Percentiles rank a stretch among this genome's conserved stretches.
phyloP scores from a whole-genome alignment of 441 rosid genomes.

The Adansonia madagascariensis region DNA sequence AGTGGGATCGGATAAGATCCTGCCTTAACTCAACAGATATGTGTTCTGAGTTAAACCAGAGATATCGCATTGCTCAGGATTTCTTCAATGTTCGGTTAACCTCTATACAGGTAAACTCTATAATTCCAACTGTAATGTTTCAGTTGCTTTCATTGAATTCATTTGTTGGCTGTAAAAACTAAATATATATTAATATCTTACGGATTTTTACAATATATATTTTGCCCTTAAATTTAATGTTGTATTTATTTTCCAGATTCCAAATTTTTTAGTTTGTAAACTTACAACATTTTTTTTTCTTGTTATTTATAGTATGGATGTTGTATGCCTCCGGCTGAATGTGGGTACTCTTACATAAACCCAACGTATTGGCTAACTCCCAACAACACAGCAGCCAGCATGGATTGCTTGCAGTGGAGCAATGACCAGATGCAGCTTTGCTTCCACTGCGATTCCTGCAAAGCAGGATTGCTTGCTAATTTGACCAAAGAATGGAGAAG shows the following conservation, averaged over 20 bases:
- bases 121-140: neutral
- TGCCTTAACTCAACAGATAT: conserved; percentile 66
- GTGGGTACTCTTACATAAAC: conserved; percentile 88
- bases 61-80: conserved; percentile 73
- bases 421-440: conserved; percentile 86
- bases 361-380: conserved; percentile 95
- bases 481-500: conserved; percentile 65
- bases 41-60: conserved; percentile 80
- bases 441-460: conserved; percentile 81
- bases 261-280: no score
- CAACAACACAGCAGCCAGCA: conserved; percentile 68
- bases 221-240: no score
- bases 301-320: conserved; percentile 75
- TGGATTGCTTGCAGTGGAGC: conserved; percentile 92
- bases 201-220: no score
- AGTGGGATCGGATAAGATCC: conserved; percentile 74
- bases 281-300: neutral
- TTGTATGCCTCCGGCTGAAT: conserved; percentile 87
- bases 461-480: conserved; percentile 74
- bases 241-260: no score
- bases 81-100: conserved; percentile 76
- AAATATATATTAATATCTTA: neutral
- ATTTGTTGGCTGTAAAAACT: no score
- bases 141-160: neutral
- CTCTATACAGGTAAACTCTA: conserved; percentile 68